A percentile compares a stretch with the other conserved stretches of the same genome.
phyloP scores from a whole-genome alignment of 2,329 filamentous ascomycete species.

The Fusarium pininemorale region DNA sequence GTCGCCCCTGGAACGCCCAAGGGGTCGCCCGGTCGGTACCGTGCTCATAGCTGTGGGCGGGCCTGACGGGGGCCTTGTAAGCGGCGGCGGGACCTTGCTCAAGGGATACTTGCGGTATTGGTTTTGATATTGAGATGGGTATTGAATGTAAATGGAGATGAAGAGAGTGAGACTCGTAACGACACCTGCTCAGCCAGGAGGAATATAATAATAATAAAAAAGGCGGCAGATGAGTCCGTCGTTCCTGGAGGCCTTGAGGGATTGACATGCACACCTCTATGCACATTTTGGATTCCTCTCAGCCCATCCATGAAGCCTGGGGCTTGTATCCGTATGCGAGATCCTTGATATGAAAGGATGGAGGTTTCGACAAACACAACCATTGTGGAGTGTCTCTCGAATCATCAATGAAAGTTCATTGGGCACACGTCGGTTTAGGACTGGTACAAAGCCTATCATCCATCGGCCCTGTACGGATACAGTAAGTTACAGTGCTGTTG shows the following conservation, averaged over 20 bases:
- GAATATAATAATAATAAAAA: background rate
- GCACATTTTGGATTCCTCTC: slow-evolving; percentile 11
- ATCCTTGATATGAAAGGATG: slow-evolving; percentile 28
- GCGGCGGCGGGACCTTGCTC: slow-evolving; percentile 5
- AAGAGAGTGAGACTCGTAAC: background rate
- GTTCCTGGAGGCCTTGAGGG: slow-evolving; percentile 1
- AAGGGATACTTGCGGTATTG: slow-evolving; percentile 23
- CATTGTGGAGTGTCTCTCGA: slow-evolving; percentile 7
- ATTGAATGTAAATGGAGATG: slow-evolving; percentile 5
- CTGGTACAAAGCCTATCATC: slow-evolving; percentile 22
- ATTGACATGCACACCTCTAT: slow-evolving; percentile 17
- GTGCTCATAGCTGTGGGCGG: slow-evolving; percentile 4
- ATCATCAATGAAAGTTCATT: slow-evolving; percentile 20
- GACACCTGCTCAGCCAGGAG: background rate
- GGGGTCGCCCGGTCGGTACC: slow-evolving; percentile 23
- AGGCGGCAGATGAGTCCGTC: slow-evolving; percentile 1
- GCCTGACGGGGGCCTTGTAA: slow-evolving; percentile 15
- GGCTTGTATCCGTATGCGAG: slow-evolving; percentile 22
- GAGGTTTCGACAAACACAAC: slow-evolving; percentile 21
- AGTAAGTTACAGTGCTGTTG: slow-evolving; percentile 13
- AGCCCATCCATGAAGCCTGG: slow-evolving; percentile 17
- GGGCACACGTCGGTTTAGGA: slow-evolving; percentile 2
- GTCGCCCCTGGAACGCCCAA: slow-evolving; percentile 31
- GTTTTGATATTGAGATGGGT: slow-evolving; percentile 2
- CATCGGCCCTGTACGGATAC: slow-evolving; percentile 12